A percentile compares a stretch with the other conserved stretches of the same genome.
These are phyloP conservation scores for Kitagawia praeruptora DNA, from an alignment of 129 eudicot species.

Conservation along the genomic window DNA sequence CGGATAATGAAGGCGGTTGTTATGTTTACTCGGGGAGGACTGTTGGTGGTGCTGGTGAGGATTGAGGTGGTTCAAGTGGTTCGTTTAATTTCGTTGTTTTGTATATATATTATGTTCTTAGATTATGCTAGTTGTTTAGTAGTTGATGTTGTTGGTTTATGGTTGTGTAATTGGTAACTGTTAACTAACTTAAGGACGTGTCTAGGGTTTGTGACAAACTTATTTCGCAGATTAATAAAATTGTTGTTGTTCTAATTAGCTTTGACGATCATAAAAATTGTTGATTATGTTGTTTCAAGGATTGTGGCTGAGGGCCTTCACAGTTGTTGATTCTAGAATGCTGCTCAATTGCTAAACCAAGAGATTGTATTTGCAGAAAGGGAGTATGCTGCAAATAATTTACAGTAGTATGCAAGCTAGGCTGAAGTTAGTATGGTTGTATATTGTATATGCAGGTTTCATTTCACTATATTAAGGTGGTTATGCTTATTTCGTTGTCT, in stretches of 20 bases:
- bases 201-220: not conserved
- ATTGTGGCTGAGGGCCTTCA: not conserved
- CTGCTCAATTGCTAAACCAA: not conserved
- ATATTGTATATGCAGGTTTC: not conserved
- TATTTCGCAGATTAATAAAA: not conserved
- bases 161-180: not conserved
- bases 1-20: not conserved
- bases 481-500: not conserved
- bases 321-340: not conserved
- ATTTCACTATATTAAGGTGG: not conserved
- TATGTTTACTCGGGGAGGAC: not conserved
- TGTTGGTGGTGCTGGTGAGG: constrained; percentile 2
- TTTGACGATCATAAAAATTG: not conserved
- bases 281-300: not conserved
- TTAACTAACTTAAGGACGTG: not conserved
- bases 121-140: not conserved
- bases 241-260: not conserved
- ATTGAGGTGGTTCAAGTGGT: not conserved
- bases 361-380: not conserved
- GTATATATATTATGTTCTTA: not conserved
- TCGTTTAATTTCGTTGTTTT: not conserved
- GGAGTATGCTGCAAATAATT: too few relatives aligned
- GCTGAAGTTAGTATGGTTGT: not conserved
- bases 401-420: too few relatives aligned
- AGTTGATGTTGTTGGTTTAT: not conserved